Percentiles rank a stretch among this genome's conserved stretches.
These are phyloP conservation scores for Geotrichum candidum DNA, from an alignment of 1,139 yeast genomes.

Conservation along the genomic window DNA sequence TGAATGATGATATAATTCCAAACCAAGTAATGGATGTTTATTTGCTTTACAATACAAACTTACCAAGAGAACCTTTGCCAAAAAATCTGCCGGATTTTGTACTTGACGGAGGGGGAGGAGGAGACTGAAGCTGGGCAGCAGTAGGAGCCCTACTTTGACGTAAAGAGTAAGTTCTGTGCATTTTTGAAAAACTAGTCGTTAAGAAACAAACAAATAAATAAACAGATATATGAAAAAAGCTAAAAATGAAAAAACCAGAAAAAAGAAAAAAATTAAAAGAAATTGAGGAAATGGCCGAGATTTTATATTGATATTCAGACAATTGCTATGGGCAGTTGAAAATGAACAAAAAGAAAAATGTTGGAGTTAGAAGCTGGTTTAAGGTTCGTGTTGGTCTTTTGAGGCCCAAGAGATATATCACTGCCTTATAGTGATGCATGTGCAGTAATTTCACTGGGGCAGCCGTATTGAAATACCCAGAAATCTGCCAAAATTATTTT, in stretches of 20 bases:
- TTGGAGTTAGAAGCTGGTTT: neutral
- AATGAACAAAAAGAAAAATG: neutral
- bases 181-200: constrained; percentile 31
- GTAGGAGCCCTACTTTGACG: constrained; percentile 96
- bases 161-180: constrained; percentile 98
- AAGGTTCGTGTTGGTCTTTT: neutral
- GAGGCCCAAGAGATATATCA: neutral
- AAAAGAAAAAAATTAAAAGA: neutral
- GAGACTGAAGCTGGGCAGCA: constrained; percentile 88
- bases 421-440: neutral
- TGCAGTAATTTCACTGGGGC: neutral
- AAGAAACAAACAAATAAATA: neutral
- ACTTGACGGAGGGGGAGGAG: constrained; percentile 90
- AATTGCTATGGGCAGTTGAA: neutral
- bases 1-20: neutral
- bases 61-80: constrained; percentile 79
- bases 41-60: constrained; percentile 6
- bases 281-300: constrained; percentile 4
- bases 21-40: neutral
- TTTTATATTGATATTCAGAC: neutral
- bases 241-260: neutral
- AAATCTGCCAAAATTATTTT: neutral
- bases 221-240: neutral
- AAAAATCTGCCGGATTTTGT: constrained; percentile 82
- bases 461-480: neutral